These are phyloP conservation scores for Ophiosphaerella korrae DNA, from an alignment of 2,329 filamentous ascomycete genomes.

Conservation along the genomic window DNA sequence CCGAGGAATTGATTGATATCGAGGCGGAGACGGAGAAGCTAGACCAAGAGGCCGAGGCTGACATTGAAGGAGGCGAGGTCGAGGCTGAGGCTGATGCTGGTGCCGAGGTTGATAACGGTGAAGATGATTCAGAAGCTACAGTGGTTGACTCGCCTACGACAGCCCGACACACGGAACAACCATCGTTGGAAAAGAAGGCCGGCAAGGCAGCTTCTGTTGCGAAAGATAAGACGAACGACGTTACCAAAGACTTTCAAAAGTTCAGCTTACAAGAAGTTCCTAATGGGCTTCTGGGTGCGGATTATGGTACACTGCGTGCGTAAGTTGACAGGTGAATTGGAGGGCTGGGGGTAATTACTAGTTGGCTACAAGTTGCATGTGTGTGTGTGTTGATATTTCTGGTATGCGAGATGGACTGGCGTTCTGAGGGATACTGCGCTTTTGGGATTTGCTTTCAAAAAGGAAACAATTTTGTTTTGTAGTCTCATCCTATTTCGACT, in stretches of 20 bases:
- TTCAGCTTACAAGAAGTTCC: conserved; percentile 36
- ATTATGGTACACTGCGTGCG: conserved; percentile 34
- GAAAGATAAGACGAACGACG: conserved; percentile 22
- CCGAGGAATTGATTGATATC: conserved; percentile 42
- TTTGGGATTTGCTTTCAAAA: background rate
- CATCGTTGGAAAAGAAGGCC: conserved; percentile 2
- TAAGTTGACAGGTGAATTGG: background rate
- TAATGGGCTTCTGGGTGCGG: conserved; percentile 34
- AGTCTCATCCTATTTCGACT: no score
- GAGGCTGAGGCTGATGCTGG: conserved; percentile 31
- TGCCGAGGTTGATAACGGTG: conserved; percentile 24
- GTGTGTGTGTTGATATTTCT: background rate
- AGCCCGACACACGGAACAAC: conserved; percentile 5
- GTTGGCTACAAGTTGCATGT: conserved; percentile 19
- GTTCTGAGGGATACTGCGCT: background rate
- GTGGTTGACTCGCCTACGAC: conserved; percentile 28
- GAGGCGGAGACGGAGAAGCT: conserved; percentile 45
- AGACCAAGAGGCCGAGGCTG: conserved; percentile 37
- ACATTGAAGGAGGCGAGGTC: conserved; percentile 32
- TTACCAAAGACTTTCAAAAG: conserved; percentile 31
- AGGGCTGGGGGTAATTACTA: background rate
- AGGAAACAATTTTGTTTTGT: no score
- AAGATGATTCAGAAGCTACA: conserved; percentile 22
- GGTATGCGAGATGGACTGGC: background rate
- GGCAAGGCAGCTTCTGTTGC: conserved; percentile 4